Evolutionary conservation across 768 basidiomycete genomes (phyloP).

Genomic region (Lactarius psammicola): DNA sequence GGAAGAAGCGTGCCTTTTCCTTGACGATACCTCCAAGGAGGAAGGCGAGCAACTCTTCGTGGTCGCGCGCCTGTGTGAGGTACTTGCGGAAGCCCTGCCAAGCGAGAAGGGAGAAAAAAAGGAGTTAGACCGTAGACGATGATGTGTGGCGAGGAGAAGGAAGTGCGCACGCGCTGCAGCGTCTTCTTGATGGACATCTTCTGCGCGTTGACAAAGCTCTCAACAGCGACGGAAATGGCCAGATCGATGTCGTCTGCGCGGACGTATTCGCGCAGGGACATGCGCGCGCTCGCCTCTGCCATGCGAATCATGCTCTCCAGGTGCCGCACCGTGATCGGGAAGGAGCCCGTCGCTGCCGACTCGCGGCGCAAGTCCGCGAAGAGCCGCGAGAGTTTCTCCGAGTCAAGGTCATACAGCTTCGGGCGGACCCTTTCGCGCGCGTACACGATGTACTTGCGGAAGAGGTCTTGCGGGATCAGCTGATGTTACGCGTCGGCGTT

Average conservation of each 20-base stretch:
- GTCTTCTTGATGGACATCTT: constrained; percentile 99
- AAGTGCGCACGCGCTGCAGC: constrained; percentile 74
- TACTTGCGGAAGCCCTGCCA: constrained; percentile 93
- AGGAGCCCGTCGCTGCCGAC: constrained; percentile 96
- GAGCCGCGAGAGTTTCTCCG: constrained; percentile 90
- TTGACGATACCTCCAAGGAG: constrained; percentile 94
- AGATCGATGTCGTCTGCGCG: constrained; percentile 95
- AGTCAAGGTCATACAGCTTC: constrained; percentile 92
- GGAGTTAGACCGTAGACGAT: background rate
- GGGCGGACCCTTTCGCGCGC: constrained; percentile 90
- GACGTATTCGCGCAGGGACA: constrained; percentile 96
- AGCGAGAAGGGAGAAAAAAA: background rate
- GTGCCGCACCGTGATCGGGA: constrained; percentile 97
- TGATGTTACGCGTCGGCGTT: constrained; percentile 36
- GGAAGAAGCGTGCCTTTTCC: constrained; percentile 83
- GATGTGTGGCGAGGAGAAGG: background rate
- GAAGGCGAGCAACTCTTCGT: constrained; percentile 94
- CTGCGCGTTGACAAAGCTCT: constrained; percentile 93
- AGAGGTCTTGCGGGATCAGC: constrained; percentile 95
- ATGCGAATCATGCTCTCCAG: constrained; percentile 99
- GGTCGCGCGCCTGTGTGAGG: constrained; percentile 90
- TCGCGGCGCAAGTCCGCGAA: constrained; percentile 96
- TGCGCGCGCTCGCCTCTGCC: constrained; percentile 98
- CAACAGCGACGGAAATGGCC: constrained; percentile 93
- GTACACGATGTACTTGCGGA: constrained; percentile 99